These are phyloP conservation scores for Heliamphora pulchella DNA, from an alignment of 179 eudicot genomes.

Conservation along the genomic window DNA sequence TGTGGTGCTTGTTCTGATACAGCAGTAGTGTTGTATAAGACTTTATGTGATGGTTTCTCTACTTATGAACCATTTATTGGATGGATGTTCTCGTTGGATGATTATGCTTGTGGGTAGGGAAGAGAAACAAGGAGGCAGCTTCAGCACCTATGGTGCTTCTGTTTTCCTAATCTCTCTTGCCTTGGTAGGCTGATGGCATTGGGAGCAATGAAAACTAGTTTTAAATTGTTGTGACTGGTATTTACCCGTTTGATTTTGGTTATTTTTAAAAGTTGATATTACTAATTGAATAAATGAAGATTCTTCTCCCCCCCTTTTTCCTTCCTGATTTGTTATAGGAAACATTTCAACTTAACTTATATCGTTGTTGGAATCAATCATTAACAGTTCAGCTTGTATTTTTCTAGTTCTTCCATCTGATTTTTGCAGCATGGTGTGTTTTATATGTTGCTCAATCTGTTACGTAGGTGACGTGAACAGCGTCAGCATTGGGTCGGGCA, in stretches of 20 bases:
- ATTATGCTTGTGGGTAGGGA: background rate
- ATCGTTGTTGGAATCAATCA: background rate
- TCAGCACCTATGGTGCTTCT: background rate
- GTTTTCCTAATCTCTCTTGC: background rate
- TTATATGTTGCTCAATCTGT: background rate
- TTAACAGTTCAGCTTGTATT: background rate
- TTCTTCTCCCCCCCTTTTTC: background rate
- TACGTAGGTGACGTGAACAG: slow-evolving; percentile 79
- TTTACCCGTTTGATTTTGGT: background rate
- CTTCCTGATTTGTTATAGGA: background rate
- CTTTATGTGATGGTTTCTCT: background rate
- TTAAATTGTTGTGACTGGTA: background rate
- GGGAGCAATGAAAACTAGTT: background rate
- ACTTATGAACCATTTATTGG: background rate
- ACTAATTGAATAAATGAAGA: background rate
- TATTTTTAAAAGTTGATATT: background rate
- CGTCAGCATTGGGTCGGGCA: slow-evolving; percentile 74
- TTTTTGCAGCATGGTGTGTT: slow-evolving; percentile 5
- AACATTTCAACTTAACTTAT: background rate
- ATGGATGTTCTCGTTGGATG: background rate
- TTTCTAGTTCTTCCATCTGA: background rate
- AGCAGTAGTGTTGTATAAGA: background rate
- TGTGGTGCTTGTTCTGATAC: background rate
- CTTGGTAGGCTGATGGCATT: background rate
- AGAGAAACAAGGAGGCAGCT: background rate